A percentile compares a stretch with the other conserved stretches of the same genome.
phyloP scores from a whole-genome alignment of 2,329 filamentous ascomycete species.

The Cytospora piceicola region DNA sequence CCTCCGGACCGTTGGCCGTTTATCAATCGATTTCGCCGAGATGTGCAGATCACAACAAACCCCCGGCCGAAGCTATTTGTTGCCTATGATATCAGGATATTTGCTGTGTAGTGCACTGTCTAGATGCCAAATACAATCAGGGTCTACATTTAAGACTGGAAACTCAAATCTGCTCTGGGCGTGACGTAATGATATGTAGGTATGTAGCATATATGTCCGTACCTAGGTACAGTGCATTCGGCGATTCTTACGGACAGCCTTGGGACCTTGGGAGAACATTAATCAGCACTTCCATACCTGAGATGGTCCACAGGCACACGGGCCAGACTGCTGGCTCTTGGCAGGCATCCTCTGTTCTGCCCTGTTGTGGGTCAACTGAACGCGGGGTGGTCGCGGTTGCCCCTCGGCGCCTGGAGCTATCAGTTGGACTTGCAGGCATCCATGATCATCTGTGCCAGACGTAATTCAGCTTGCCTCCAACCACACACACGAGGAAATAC shows the following conservation, averaged over 20 bases:
- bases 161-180: neutral
- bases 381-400: slow-evolving; percentile 2
- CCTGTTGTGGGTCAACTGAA: neutral
- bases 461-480: neutral
- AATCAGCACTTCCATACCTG: neutral
- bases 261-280: neutral
- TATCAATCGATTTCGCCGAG: neutral
- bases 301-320: too few relatives aligned
- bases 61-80: neutral
- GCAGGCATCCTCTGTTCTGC: neutral
- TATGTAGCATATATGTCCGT: neutral
- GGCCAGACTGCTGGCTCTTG: neutral
- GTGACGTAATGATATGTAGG: neutral
- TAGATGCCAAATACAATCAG: neutral
- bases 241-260: neutral
- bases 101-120: too few relatives aligned
- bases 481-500: neutral
- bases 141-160: neutral
- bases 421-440: neutral
- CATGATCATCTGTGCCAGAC: neutral
- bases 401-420: neutral
- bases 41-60: neutral
- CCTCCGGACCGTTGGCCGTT: neutral
- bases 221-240: neutral
- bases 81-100: neutral